Base-by-base conservation (phyloP, 2,329 filamentous ascomycete species). In the Penicillium sp. region DNA sequence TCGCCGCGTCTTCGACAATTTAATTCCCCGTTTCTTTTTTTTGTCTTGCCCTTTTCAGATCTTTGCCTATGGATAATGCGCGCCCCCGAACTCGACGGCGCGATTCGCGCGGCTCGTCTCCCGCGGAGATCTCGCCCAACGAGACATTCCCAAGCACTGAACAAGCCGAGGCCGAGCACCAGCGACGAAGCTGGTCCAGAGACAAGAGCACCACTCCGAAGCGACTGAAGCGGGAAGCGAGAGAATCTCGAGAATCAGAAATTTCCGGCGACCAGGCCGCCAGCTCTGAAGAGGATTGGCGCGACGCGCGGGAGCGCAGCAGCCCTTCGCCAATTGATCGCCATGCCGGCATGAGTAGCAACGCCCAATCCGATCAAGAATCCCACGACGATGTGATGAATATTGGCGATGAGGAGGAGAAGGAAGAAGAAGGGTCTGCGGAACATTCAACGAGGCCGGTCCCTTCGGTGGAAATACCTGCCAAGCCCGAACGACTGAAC, bases 401-500 rank as follows among this genome's bases (percentile, higher is more conserved):
- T 18, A 46, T 51, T 4, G 47, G 47, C 5, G 52, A 60, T 6
- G 52, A 46, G 36, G 49, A 36, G 2, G 35, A 56, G 33, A 50
- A 48, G 7, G 40, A 34, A 3, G 50, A 50, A 9, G 50, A 56
- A 13, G 35, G 55, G 27, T 61, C 59, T 55, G 56, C 57, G 1
- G 60, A 66, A 45, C 66, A 64, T n/a, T 63, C 63, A 9, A 57
- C 62, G 9, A 66, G 64, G 28, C 63, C 69, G 9, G 64, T 70
- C 5, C 70, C 67, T 47, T 67, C 66, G 34, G 68, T 65, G 43
- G 67, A 64, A 34, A 70, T 68, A 38, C 72, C 71, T 9, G 68
- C 65, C 25, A 77, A 82, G 51, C 79, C 81, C 4, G 73, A 76
- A 24, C 71, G 69, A 25, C 78, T 90, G 12, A 77, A 85, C 64